Evolutionary conservation across 2,329 filamentous ascomycete genomes (phyloP).

Genomic region (Clonostachys solani): DNA sequence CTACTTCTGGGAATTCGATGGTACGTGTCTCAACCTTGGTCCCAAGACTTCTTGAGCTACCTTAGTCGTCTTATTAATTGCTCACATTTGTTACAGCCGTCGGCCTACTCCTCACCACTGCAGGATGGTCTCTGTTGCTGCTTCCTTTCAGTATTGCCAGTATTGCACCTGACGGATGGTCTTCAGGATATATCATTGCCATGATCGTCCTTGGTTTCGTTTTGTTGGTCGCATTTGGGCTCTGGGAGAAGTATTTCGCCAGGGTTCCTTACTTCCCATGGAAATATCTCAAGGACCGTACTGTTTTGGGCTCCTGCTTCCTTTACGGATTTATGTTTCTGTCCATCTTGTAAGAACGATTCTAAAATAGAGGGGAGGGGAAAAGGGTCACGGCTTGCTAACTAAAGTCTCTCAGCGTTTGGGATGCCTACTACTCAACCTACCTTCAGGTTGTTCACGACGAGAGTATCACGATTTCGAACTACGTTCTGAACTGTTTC

Average conservation of each 20-base stretch:
- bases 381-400: conserved; percentile 28
- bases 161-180: conserved; percentile 25
- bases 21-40: conserved; percentile 11
- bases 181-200: conserved; percentile 30
- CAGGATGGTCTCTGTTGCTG: conserved; percentile 41
- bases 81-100: conserved; percentile 21
- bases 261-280: conserved; percentile 50
- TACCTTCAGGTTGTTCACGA: conserved; percentile 43
- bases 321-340: conserved; percentile 26
- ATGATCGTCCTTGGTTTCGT: conserved; percentile 41
- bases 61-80: too few species aligned
- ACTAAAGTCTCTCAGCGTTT: conserved; percentile 14
- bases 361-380: conserved; percentile 24
- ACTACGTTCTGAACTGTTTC: conserved; percentile 40
- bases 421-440: conserved; percentile 46
- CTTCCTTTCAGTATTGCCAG: conserved; percentile 37
- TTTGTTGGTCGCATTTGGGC: conserved; percentile 36
- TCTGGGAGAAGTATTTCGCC: conserved; percentile 52
- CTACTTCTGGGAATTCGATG: conserved; percentile 53
- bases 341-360: conserved; percentile 26
- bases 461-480: conserved; percentile 26
- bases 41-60: background rate
- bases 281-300: conserved; percentile 38
- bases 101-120: conserved; percentile 42
- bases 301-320: conserved; percentile 37